Conservation (phyloP, 257 asterid genomes). For the Scutellaria galericulata region DNA sequence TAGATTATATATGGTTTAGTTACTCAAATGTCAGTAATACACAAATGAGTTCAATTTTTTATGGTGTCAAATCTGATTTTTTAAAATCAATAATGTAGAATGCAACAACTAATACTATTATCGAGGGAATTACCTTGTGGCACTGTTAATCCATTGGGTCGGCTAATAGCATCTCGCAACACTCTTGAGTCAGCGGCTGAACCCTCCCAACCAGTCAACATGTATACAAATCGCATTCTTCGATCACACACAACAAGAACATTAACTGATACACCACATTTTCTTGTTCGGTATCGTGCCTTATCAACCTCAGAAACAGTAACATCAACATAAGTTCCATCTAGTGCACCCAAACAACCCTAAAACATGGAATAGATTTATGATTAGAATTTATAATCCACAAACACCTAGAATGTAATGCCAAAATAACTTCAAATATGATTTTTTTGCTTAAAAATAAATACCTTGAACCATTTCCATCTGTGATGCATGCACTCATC, state of each 20-base stretch:
- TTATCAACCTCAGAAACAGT: not conserved
- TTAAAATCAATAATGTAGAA: not conserved
- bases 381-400: not conserved
- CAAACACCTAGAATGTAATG: not conserved
- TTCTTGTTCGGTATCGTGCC: not conserved
- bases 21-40: too few species aligned
- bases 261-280: not conserved
- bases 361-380: not conserved
- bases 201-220: not conserved
- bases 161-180: not conserved
- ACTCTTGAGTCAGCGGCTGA: not conserved
- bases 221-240: not conserved
- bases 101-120: not conserved
- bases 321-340: not conserved
- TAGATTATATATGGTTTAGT: not conserved
- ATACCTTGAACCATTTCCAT: not conserved
- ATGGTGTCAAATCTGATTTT: too few species aligned
- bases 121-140: not conserved
- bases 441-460: too few species aligned
- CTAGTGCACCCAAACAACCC: not conserved
- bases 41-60: too few species aligned
- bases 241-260: not conserved
- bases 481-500: not conserved
- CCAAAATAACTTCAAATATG: not conserved
- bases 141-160: not conserved